A percentile compares a stretch with the other conserved stretches of the same genome.
phyloP scores from a whole-genome alignment of 2,329 filamentous ascomycete species.

The Apiospora saccharicola region DNA sequence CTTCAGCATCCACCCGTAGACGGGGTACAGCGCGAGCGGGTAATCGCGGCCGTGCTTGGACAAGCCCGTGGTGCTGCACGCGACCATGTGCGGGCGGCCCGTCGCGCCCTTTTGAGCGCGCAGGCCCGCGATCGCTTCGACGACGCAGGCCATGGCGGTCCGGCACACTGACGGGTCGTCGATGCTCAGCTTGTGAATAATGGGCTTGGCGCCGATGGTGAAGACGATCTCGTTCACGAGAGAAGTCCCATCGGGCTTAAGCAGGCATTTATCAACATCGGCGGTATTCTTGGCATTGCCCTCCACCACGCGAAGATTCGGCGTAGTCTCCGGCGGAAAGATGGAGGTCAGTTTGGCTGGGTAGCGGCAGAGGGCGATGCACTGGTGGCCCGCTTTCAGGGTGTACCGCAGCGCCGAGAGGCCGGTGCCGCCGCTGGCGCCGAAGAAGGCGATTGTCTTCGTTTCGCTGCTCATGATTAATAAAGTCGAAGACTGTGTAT shows the following conservation, averaged over 20 bases:
- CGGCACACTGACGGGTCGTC: constrained; percentile 59
- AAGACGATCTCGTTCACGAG: constrained; percentile 56
- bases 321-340: constrained; percentile 40
- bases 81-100: constrained; percentile 47
- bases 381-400: constrained; percentile 54
- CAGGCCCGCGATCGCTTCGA: constrained; percentile 47
- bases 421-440: constrained; percentile 59
- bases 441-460: constrained; percentile 59
- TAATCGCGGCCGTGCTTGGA: constrained; percentile 48
- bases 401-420: constrained; percentile 54
- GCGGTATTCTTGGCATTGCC: constrained; percentile 56
- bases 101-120: constrained; percentile 34
- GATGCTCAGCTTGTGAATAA: constrained; percentile 44
- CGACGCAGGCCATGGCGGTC: constrained; percentile 50
- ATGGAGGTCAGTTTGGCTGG: constrained; percentile 54
- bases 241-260: constrained; percentile 36
- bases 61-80: constrained; percentile 53
- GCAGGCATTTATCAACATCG: constrained; percentile 48
- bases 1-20: constrained; percentile 52
- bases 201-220: constrained; percentile 52
- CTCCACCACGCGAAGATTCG: constrained; percentile 52
- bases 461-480: background rate
- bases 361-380: constrained; percentile 58
- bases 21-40: constrained; percentile 50
- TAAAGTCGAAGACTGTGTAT: background rate